Evolutionary conservation across 345 rosid genomes (phyloP).

Genomic region (Sonneratia alba): DNA sequence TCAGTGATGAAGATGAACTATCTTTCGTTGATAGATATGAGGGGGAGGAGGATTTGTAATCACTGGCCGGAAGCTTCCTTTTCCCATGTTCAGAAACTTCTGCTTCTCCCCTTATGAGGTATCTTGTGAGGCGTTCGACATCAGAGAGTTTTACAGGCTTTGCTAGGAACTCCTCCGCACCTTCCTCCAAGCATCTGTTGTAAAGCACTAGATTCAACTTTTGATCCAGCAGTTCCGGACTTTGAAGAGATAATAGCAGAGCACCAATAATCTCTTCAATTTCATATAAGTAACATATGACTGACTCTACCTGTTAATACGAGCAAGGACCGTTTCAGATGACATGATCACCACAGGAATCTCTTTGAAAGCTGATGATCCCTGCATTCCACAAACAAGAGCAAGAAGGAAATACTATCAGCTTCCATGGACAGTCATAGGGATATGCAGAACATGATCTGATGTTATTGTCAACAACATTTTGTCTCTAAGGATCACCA

Average conservation of each 20-base stretch:
- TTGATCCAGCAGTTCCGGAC: too few relatives aligned
- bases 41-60: not conserved
- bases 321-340: constrained; percentile 19
- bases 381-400: constrained; percentile 10
- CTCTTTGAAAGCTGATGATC: constrained; percentile 20
- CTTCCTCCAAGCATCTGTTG: constrained; percentile 43
- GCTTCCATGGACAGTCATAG: not conserved
- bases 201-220: too few relatives aligned
- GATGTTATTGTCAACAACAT: not conserved
- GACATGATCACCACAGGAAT: constrained; percentile 25
- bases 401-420: not conserved
- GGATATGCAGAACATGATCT: not conserved
- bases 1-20: not conserved
- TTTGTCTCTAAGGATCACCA: not conserved
- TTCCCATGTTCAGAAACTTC: not conserved
- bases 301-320: constrained; percentile 13
- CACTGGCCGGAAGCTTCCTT: not conserved
- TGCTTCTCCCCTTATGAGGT: constrained; percentile 36
- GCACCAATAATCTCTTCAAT: too few relatives aligned
- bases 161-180: constrained; percentile 75
- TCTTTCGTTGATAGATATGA: not conserved
- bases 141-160: constrained; percentile 82
- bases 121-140: constrained; percentile 53
- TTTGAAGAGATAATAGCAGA: too few relatives aligned
- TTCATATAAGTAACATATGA: too few relatives aligned